Percentiles rank a stretch among this genome's conserved stretches.
Evolutionary conservation across 1,284 basidiomycete genomes (phyloP).

Genomic region (Coniferiporia weirii): DNA sequence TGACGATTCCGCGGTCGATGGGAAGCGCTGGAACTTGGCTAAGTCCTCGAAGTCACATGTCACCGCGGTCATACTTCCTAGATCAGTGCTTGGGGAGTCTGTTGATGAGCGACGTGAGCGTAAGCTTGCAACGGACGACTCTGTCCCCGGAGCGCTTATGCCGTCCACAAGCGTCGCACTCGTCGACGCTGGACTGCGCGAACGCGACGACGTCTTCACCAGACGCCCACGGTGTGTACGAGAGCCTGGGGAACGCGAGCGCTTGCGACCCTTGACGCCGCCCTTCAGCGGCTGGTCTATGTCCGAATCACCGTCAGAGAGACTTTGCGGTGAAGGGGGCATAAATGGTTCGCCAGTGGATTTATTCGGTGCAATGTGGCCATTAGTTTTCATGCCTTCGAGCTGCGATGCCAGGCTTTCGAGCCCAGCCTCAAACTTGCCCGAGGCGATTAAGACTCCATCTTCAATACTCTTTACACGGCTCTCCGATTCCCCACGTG

Average conservation of each 20-base stretch:
- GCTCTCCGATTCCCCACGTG: conserved; percentile 81
- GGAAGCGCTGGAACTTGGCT: conserved; percentile 9
- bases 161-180: conserved; percentile 18
- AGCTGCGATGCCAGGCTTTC: conserved; percentile 22
- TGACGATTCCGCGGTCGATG: conserved; percentile 11
- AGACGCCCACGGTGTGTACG: conserved; percentile 11
- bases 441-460: conserved; percentile 32
- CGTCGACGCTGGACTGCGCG: conserved; percentile 15
- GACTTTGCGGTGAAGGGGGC: conserved; percentile 66
- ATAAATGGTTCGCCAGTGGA: conserved; percentile 51
- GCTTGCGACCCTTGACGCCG: conserved; percentile 5
- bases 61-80: not conserved
- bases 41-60: conserved; percentile 1
- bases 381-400: conserved; percentile 38
- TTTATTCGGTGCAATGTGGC: conserved; percentile 20
- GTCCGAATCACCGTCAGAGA: conserved; percentile 58
- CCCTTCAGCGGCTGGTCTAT: conserved; percentile 26
- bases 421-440: conserved; percentile 44
- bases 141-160: conserved; percentile 15
- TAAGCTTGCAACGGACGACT: conserved; percentile 16
- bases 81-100: conserved; percentile 11
- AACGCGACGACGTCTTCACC: conserved; percentile 9
- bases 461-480: conserved; percentile 38
- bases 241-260: conserved; percentile 3
- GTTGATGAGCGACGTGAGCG: conserved; percentile 16